Evolutionary conservation across 2,329 filamentous ascomycete species (phyloP).

Genomic region (Epicoccum sorghinum): DNA sequence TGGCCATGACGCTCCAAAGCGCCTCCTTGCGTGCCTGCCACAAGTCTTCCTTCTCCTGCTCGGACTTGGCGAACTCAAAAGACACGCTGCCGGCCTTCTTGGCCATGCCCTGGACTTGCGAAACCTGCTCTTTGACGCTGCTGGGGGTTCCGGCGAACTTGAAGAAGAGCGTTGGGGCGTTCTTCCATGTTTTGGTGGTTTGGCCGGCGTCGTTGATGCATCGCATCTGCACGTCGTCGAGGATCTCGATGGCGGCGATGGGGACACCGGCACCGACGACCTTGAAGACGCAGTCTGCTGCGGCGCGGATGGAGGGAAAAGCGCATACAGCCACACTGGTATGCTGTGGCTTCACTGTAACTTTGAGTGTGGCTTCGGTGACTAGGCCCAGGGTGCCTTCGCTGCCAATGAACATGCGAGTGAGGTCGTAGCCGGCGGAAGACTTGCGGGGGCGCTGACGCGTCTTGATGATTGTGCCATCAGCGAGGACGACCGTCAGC

Average conservation of each 20-base stretch:
- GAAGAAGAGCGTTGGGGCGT: constrained; percentile 74
- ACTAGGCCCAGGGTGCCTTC: constrained; percentile 92
- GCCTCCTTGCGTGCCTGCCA: constrained; percentile 80
- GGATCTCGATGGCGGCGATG: constrained; percentile 88
- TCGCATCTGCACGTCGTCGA: constrained; percentile 89
- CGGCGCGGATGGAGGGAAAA: constrained; percentile 69
- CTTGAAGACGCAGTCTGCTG: constrained; percentile 77
- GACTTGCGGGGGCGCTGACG: constrained; percentile 86
- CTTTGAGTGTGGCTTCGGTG: constrained; percentile 87
- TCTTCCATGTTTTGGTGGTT: constrained; percentile 69
- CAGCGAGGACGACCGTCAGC: constrained; percentile 85
- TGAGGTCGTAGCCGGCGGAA: constrained; percentile 90
- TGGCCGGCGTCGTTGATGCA: constrained; percentile 71
- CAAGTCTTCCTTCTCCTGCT: constrained; percentile 70
- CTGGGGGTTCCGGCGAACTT: constrained; percentile 73
- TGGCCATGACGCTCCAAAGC: constrained; percentile 73
- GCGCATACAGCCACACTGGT: constrained; percentile 78
- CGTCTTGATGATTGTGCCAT: constrained; percentile 89
- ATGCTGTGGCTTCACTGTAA: constrained; percentile 79
- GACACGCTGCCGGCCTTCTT: constrained; percentile 65
- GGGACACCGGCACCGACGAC: constrained; percentile 83
- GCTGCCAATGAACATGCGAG: constrained; percentile 85
- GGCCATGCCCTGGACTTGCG: constrained; percentile 67
- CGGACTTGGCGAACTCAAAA: constrained; percentile 71
- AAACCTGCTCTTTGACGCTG: constrained; percentile 79